Conservation (phyloP, 2,329 filamentous ascomycete genomes). For the Fusarium aywerte region DNA sequence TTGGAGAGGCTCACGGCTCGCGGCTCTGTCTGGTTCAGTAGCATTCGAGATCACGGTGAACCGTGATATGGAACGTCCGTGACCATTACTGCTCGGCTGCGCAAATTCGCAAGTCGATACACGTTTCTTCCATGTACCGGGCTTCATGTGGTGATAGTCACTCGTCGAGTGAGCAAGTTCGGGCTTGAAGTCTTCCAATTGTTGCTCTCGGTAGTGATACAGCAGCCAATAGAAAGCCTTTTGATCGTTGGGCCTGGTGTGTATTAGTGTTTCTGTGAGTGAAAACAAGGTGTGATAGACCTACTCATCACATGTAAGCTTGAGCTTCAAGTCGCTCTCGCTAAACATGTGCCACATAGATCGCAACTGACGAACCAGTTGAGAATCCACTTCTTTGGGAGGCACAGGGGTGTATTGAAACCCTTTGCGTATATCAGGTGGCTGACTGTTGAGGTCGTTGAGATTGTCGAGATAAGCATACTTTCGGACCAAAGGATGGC, state of each 20-base stretch:
- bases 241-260: slow-evolving; percentile 81
- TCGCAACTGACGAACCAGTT: slow-evolving; percentile 85
- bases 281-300: slow-evolving; percentile 47
- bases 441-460: slow-evolving; percentile 64
- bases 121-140: slow-evolving; percentile 67
- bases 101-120: slow-evolving; percentile 71
- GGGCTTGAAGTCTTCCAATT: slow-evolving; percentile 87
- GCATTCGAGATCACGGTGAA: slow-evolving; percentile 74
- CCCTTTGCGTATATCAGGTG: slow-evolving; percentile 69
- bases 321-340: slow-evolving; percentile 75
- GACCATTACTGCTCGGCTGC: slow-evolving; percentile 57
- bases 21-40: slow-evolving; percentile 56
- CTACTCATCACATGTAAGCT: slow-evolving; percentile 73
- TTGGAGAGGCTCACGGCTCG: slow-evolving; percentile 87
- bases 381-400: slow-evolving; percentile 77
- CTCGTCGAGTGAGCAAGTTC: slow-evolving; percentile 86
- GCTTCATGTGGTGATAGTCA: slow-evolving; percentile 85
- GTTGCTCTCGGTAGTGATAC: slow-evolving; percentile 81
- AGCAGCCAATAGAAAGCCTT: slow-evolving; percentile 93
- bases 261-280: slow-evolving; percentile 37
- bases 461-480: slow-evolving; percentile 81
- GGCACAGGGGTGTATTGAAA: slow-evolving; percentile 68
- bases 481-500: slow-evolving; percentile 85
- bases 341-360: slow-evolving; percentile 91
- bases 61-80: slow-evolving; percentile 65